Base-by-base conservation (phyloP, 164 flowering plant species). In the Brasenia schreberi region DNA sequence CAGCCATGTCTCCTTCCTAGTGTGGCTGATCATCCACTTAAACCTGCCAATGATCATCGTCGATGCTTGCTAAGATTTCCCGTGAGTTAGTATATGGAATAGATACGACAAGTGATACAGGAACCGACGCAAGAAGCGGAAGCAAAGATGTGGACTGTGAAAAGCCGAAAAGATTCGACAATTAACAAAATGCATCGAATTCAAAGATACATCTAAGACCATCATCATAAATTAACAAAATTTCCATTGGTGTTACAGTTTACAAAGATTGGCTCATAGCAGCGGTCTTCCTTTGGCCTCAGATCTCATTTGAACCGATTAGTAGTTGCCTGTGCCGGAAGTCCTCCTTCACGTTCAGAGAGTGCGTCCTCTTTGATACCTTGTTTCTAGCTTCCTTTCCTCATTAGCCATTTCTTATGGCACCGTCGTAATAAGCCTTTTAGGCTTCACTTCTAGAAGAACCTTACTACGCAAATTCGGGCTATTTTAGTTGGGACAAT, bases 191-290 rank as follows among this genome's bases (percentile, higher is more conserved):
- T 33, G 39, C 39, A 33, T 33, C 3, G 39, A 33, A 33, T 33
- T 33, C 39, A 33, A 33, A 33, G 39, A 33, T 33, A 33, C 39
- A 33, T 33, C 39, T 33, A 33, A 33, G 39, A 33, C 39, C 39
- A 33, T 33, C 39, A 33, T 33, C 39, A 49, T 6, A 61, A 52
- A 18, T 75, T 75, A 82, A 74, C 89, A 87, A 82, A 91, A 94
- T 74, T 89, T 94, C 99, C 99, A 94, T 69, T 78, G 97, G 72
- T 91, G 86, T 69, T 84, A 79, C 99, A 94, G 83, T 84, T 85
- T 18, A 81, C 88, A 72, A 94, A 90, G 0, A 94, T 90, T 5
- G 99, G 99, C 75, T 94, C 99, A 84, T 88, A 77, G 76, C 91
- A 94, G 18, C 91, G 61, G 76, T 62, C 78, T 91, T 84, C 64